Base-by-base conservation (phyloP, 192 early-diverging fungal genomes). In the Pilaira anomala region DNA sequence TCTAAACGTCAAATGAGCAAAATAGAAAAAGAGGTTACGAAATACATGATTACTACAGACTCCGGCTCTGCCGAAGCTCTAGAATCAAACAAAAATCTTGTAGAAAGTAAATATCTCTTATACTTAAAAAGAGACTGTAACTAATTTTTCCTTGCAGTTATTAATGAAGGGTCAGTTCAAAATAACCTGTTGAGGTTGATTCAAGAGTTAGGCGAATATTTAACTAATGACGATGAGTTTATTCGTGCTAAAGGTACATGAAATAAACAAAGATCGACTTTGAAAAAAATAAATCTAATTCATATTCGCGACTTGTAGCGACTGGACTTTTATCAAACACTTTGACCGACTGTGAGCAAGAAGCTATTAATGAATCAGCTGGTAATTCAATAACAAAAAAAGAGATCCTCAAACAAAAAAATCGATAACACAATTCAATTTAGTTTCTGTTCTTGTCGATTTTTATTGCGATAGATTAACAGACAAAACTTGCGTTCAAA, bases 161-260 rank as follows among this genome's bases (percentile, higher is more conserved):
- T 76, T 19, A 66, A 76, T 49, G 16, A 30, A 21, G 73, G 71
- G 19, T 67, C 60, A 29, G 82, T 80, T 40, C 85, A 88, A 60
- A 55, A 69, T 12, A 87, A 84, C 25, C 71, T 95, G 24, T 72
- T 95, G 16, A 72, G 77, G 62, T 71, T 96, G n/a, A 93, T 98
- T 21, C 87, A 91, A 72, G 71, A 78, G 40, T 83, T 95, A 21
- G 91, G 89, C 1, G 77, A 83, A 33, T 83, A 86, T 48, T 71
- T 96, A 54, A 93, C 92, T 3, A 87, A 80, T 70, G 81, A 87
- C 9, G 95, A 96, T 52, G 87, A 88, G n/a, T 88, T 86, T 60
- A 81, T 87, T 30, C 88, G 96, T 60, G 88, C 91, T 36, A 89
- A 88, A 79, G 96, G 93, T 80, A 74, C 7, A 13, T 3, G n/a